A percentile compares a stretch with the other conserved stretches of the same genome.
Conservation (phyloP, 305 asterid genomes). For the Fraxinus latifolia region DNA sequence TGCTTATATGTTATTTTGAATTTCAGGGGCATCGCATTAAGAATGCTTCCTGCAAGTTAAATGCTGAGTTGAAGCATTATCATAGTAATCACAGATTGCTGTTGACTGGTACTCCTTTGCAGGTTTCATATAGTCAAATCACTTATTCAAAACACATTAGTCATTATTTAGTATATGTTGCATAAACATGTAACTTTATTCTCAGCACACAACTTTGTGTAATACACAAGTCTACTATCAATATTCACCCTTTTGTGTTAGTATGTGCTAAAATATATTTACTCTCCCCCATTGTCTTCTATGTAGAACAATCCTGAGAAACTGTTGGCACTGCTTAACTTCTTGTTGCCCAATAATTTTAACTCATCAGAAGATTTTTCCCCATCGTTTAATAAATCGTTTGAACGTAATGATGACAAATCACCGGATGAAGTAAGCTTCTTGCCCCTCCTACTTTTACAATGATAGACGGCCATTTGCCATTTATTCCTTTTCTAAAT, state of each 20-base stretch:
- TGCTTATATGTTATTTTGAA: conserved; percentile 29
- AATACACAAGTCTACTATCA: not conserved
- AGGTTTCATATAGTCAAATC: conserved; percentile 43
- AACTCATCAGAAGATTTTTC: conserved; percentile 98
- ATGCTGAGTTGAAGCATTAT: conserved; percentile 94
- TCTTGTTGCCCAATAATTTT: conserved; percentile 93
- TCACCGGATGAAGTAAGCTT: conserved; percentile 76
- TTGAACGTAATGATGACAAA: conserved; percentile 87
- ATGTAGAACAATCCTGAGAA: conserved; percentile 98
- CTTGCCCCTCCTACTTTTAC: not conserved
- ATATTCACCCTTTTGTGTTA: conserved; percentile 14
- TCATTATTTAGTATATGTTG: conserved; percentile 16
- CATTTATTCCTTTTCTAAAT: conserved; percentile 12
- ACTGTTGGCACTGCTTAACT: conserved; percentile 97
- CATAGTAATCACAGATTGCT: conserved; percentile 92
- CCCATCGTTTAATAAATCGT: conserved; percentile 98
- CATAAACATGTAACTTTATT: conserved; percentile 11
- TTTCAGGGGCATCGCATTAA: conserved; percentile 98
- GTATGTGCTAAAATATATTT: conserved; percentile 15
- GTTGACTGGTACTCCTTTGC: conserved; percentile 96
- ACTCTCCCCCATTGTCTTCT: not conserved
- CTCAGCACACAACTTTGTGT: not conserved
- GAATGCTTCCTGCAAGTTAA: conserved; percentile 99
- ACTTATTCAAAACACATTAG: conserved; percentile 7
- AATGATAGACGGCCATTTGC: conserved; percentile 2